phyloP scores from a whole-genome alignment of 371 early-diverging fungal species.

The Phascolomyces articulosus region DNA sequence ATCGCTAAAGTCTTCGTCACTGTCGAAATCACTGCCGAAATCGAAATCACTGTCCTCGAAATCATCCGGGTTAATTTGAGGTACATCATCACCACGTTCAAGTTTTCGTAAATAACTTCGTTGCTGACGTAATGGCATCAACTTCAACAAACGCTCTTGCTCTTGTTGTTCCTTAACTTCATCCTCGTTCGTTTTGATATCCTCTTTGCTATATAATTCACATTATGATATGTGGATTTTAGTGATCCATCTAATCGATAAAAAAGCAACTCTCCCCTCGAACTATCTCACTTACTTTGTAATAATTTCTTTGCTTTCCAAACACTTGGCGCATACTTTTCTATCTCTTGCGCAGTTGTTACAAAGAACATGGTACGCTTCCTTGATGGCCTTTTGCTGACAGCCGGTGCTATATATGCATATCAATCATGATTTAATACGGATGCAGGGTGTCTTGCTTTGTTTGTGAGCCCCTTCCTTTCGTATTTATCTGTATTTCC shows the following conservation, averaged over 20 bases:
- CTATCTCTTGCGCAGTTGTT: conserved; percentile 79
- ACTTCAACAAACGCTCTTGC: conserved; percentile 66
- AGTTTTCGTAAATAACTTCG: conserved; percentile 83
- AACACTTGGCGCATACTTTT: conserved; percentile 94
- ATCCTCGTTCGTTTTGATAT: conserved; percentile 63
- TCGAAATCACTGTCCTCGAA: conserved; percentile 49
- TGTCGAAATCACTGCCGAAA: conserved; percentile 47
- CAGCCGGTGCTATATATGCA: conserved; percentile 54
- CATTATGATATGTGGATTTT: too few relatives aligned
- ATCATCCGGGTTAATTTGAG: conserved; percentile 35
- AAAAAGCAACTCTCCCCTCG: too few relatives aligned
- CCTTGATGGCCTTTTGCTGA: conserved; percentile 82
- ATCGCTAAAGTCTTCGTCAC: too few relatives aligned
- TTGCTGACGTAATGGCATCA: conserved; percentile 87
- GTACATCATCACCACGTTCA: conserved; percentile 66
- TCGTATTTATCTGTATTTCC: too few relatives aligned
- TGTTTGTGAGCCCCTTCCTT: too few relatives aligned
- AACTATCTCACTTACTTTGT: conserved; percentile 52
- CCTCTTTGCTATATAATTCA: conserved; percentile 44
- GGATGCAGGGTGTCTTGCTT: too few relatives aligned
- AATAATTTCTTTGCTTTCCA: conserved; percentile 73
- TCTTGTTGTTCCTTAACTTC: conserved; percentile 71
- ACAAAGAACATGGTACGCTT: conserved; percentile 96
- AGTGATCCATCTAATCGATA: too few relatives aligned
- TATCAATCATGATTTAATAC: too few relatives aligned